Evolutionary conservation across 2,329 filamentous ascomycete species (phyloP).

Genomic region (Phialemonium atrogriseum): DNA sequence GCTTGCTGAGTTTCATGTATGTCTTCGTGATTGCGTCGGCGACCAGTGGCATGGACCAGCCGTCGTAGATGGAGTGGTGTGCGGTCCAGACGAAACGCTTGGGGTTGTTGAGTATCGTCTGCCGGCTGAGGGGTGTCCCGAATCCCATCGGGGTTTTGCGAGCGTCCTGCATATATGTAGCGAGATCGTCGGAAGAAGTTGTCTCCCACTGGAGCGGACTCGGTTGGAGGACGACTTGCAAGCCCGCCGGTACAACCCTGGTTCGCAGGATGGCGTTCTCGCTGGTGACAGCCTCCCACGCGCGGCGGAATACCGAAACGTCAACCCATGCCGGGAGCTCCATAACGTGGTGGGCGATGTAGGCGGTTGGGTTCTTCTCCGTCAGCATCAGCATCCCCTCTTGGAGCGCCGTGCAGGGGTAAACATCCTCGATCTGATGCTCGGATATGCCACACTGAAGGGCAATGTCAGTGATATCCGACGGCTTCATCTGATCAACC

Average conservation of each 20-base stretch:
- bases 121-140: too few species aligned
- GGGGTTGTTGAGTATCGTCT: slow-evolving; percentile 4
- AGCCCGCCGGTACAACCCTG: slow-evolving; percentile 5
- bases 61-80: slow-evolving; percentile 47
- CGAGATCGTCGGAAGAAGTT: too few species aligned
- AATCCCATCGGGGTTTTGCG: too few species aligned
- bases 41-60: slow-evolving; percentile 44
- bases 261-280: slow-evolving; percentile 8
- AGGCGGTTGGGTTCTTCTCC: slow-evolving; percentile 39
- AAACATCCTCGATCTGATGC: slow-evolving; percentile 37
- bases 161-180: too few species aligned
- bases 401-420: slow-evolving; percentile 44
- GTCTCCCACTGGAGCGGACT: slow-evolving; percentile 1
- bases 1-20: too few species aligned
- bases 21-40: slow-evolving; percentile 21
- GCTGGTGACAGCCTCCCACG: slow-evolving; percentile 6
- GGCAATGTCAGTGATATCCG: slow-evolving; percentile 12
- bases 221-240: slow-evolving; percentile 8
- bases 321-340: slow-evolving; percentile 18
- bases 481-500: slow-evolving; percentile 13
- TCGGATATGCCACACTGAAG: slow-evolving; percentile 25
- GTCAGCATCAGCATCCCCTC: slow-evolving; percentile 46
- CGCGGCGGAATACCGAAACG: slow-evolving; percentile 5
- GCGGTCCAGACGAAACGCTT: slow-evolving; percentile 40
- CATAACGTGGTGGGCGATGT: slow-evolving; percentile 40